Evolutionary conservation across 768 basidiomycete species (phyloP), one percentile per base, ranked within the genome.

Genomic region (Candolleomyces efflorescens): DNA sequence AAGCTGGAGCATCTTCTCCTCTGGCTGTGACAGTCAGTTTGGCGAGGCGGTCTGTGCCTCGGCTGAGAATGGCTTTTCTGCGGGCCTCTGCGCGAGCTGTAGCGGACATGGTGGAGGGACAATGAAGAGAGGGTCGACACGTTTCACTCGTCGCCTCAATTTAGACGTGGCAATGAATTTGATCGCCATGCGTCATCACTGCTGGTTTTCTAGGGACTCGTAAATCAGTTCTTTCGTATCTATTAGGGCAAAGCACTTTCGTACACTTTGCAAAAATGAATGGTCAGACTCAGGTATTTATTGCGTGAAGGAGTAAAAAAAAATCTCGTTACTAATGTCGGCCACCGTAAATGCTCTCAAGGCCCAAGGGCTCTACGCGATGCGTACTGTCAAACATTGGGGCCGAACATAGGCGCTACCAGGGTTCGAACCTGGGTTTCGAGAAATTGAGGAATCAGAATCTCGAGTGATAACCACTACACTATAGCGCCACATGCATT

Each of bases 61-160:
- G 78, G 61, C 77, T 78, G 20, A 92, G 81, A 58, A 93, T 92
- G 37, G 90, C 90, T 71, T 82, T 87, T 65, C 84, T 75, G 45
- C 90, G 80, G 10, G 90, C 90, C 71, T 90, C 89, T 69, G 89
- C 88, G 64, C 86, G 83, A 59, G 85, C 82, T 72, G 86, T 73
- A 54, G 86, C 78, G 70, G 62, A 61, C 60, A 63, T 61, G 39
- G 38, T 52, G 45, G 17, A 15, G 23, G 20, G 5, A 23, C 26
- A 22, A 27, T 18, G 15, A 49, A 23, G 26, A 23, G 47, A 20
- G n/a, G n/a, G 53, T 22, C n/a, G 39, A 54, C 53, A 54, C 53
- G 53, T 52, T 52, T 18, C 36, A 54, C 32, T 18, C 7, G 17
- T 38, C 23, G 10, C 46, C 44, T 46, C 46, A 18, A 22, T 23